These are phyloP conservation scores for Adansonia madagascariensis DNA, from an alignment of 441 rosid species.

Conservation along the genomic window DNA sequence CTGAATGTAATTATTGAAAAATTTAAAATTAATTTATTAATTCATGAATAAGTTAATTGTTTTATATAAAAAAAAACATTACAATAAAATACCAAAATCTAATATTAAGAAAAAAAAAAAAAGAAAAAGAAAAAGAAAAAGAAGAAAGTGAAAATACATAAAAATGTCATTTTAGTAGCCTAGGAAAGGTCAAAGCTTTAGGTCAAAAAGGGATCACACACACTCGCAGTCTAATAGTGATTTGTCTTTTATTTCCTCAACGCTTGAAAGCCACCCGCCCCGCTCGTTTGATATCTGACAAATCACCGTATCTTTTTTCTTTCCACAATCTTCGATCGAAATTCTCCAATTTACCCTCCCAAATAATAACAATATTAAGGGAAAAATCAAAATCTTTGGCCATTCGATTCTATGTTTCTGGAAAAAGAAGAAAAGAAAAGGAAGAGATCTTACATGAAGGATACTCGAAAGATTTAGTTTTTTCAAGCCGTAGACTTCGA, in stretches of 20 bases:
- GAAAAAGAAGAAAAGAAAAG: constrained; percentile 18
- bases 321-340: not conserved
- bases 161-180: not conserved
- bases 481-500: constrained; percentile 29
- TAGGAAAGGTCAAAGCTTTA: constrained; percentile 24
- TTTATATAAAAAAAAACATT: not conserved
- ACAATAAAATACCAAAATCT: not conserved
- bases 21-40: too few species aligned
- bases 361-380: not conserved
- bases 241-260: constrained; percentile 15
- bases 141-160: not conserved
- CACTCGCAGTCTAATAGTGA: constrained; percentile 23
- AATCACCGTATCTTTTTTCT: constrained; percentile 20
- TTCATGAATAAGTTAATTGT: too few species aligned
- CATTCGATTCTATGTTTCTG: not conserved
- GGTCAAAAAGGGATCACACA: constrained; percentile 29
- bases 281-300: constrained; percentile 19
- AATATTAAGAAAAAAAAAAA: not conserved
- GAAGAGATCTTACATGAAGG: constrained; percentile 45
- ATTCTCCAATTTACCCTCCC: constrained; percentile 19
- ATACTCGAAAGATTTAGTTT: constrained; percentile 34
- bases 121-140: not conserved
- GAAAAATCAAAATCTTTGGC: not conserved
- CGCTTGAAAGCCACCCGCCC: constrained; percentile 25
- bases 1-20: not conserved